Evolutionary conservation across 1,284 basidiomycete species (phyloP), one percentile per base, ranked within the genome.

Genomic region (Naganishia sp.): DNA sequence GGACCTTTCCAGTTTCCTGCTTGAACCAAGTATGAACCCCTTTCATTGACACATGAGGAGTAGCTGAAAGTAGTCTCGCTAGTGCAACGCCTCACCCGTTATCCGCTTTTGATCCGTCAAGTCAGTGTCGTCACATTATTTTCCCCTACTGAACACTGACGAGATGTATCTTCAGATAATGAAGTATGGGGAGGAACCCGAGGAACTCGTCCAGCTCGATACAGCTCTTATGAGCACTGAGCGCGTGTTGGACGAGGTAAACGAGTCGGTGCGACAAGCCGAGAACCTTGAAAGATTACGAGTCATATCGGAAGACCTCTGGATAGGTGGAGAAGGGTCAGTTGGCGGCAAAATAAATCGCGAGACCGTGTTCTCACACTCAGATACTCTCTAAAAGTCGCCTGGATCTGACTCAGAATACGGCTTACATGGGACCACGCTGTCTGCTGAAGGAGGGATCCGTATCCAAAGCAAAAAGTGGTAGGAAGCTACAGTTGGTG

Each of bases 71-170:
- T 61, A 45, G 45, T 61, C 46, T 48, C 33, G 21, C 48, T 66
- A 93, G 91, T 97, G 94, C 94, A 97, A 86, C 87, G 94, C 15
- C 87, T 96, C 63, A 95, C 94, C 0, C 84, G 92, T 67, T 97
- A 96, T 75, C 94, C 94, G 0, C 82, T 97, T 0, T 82, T 97
- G 39, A 87, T 96, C 70, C 86, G 87, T 64, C 90, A 93, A 79
- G 87, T 86, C 60, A 31, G 81, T 68, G 15, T 39, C 33, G 10
- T 16, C 13, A 28, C 15, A 15, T 33, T 2, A 10, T 10, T 39
- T 39, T 39, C 13, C 36, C 31, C 44, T 5, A 23, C 21, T 4
- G 1, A 10, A 39, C 1, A 50, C 45, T 39, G 23, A 73, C 90
- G 86, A 90, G 96, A 68, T 77, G 11, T 7, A n/a, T 28, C 44